These are phyloP conservation scores for Oxytropis ochrocephala DNA, from an alignment of 306 rosid species.

Conservation along the genomic window DNA sequence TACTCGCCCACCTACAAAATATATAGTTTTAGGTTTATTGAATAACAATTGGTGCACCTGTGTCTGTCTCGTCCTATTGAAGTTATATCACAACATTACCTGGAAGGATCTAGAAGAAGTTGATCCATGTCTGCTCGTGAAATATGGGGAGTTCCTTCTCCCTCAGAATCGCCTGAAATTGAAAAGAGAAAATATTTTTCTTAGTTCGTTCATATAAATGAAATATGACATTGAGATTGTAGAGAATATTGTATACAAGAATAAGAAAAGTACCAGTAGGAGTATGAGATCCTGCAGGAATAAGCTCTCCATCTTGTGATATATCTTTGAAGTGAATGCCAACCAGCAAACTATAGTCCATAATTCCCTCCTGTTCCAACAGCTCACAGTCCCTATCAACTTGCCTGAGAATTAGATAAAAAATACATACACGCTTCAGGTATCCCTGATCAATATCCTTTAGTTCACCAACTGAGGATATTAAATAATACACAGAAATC, in stretches of 20 bases:
- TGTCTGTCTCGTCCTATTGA: no score
- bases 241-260: not conserved
- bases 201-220: not conserved
- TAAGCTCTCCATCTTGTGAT: conserved; percentile 53
- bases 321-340: conserved; percentile 82
- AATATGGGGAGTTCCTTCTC: conserved; percentile 45
- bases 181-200: not conserved
- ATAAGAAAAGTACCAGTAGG: conserved; percentile 40
- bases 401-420: conserved; percentile 71
- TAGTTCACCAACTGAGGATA: no score
- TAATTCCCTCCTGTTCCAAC: conserved; percentile 77
- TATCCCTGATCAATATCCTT: no score
- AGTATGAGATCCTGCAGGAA: conserved; percentile 49
- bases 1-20: conserved; percentile 57
- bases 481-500: not conserved
- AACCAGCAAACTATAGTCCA: conserved; percentile 79
- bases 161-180: conserved; percentile 40
- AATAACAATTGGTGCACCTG: no score
- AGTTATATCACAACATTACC: conserved; percentile 28
- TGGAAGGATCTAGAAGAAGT: conserved; percentile 78
- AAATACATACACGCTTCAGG: not conserved
- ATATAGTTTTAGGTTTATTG: no score
- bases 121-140: conserved; percentile 78
- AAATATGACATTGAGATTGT: not conserved
- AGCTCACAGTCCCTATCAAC: conserved; percentile 81